Percentiles rank a stretch among this genome's conserved stretches.
Evolutionary conservation across 805 yeast genomes (phyloP).

Genomic region (Nakazawaea pomicola): DNA sequence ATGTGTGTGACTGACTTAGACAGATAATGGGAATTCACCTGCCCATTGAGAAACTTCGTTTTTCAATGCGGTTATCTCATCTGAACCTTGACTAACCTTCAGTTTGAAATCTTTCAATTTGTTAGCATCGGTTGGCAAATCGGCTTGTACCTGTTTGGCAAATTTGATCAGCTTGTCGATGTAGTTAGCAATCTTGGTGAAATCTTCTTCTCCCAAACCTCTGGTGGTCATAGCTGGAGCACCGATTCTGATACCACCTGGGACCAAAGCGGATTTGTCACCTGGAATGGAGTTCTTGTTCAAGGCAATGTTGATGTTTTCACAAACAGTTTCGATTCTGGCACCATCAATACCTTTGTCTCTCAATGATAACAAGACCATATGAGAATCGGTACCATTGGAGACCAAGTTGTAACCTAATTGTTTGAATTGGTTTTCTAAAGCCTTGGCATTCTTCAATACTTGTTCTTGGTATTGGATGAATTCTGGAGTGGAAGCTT

Average conservation of each 20-base stretch:
- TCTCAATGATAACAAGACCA: conserved; percentile 86
- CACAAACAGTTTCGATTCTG: conserved; percentile 92
- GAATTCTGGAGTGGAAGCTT: conserved; percentile 87
- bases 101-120: conserved; percentile 94
- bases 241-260: conserved; percentile 96
- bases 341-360: conserved; percentile 95
- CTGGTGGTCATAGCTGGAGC: conserved; percentile 99
- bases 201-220: conserved; percentile 88
- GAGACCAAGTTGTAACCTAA: conserved; percentile 82
- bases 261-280: conserved; percentile 92
- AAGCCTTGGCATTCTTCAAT: conserved; percentile 77
- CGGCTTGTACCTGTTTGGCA: conserved; percentile 70
- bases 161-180: conserved; percentile 74
- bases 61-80: conserved; percentile 62
- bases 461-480: conserved; percentile 87
- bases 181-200: conserved; percentile 71
- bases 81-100: conserved; percentile 65
- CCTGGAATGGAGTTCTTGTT: conserved; percentile 98
- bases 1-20: conserved; percentile 25
- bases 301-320: conserved; percentile 88
- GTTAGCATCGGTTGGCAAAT: conserved; percentile 88
- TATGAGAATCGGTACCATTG: conserved; percentile 95
- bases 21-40: conserved; percentile 72
- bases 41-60: conserved; percentile 88
- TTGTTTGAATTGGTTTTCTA: conserved; percentile 68